Conservation (phyloP, 2,329 filamentous ascomycete genomes). For the Davidsoniella neocaledoniae region DNA sequence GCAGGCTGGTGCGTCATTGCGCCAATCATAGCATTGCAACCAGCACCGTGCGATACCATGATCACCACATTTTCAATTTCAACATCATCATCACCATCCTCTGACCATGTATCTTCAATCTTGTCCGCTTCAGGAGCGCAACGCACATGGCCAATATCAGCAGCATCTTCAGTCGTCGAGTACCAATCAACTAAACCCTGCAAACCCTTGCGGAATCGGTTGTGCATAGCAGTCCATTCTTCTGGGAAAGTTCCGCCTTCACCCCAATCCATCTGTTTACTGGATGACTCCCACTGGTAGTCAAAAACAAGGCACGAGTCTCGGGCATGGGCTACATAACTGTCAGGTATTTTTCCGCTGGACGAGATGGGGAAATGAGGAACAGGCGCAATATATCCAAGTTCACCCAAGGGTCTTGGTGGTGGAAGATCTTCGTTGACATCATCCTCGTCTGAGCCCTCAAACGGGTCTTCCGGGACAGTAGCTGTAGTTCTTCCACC, state of each 20-base stretch:
- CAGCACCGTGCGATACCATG: constrained; percentile 84
- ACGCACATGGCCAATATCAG: constrained; percentile 30
- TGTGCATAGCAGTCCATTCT: constrained; percentile 94
- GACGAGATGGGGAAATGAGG: constrained; percentile 72
- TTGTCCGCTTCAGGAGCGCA: constrained; percentile 18
- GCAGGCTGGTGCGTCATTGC: constrained; percentile 84
- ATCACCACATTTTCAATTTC: constrained; percentile 64
- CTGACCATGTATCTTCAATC: constrained; percentile 15
- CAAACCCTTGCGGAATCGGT: constrained; percentile 65
- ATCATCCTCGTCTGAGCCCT: constrained; percentile 6
- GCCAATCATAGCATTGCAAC: constrained; percentile 88
- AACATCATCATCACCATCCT: constrained; percentile 39
- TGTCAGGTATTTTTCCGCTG: constrained; percentile 66
- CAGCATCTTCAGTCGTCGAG: constrained; percentile 33
- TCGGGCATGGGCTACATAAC: constrained; percentile 78
- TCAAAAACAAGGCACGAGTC: constrained; percentile 79
- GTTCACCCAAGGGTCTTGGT: constrained; percentile 16
- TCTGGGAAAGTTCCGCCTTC: constrained; percentile 77
- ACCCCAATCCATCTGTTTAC: constrained; percentile 62
- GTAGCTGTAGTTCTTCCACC: constrained; percentile 5
- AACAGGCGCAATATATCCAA: constrained; percentile 52
- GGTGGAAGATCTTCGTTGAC: constrained; percentile 10
- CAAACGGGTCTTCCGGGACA: constrained; percentile 11
- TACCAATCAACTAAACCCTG: constrained; percentile 78
- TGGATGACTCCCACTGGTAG: constrained; percentile 90